Conservation (phyloP, 805 yeast species). For the Diddensiella transvaalensis region DNA sequence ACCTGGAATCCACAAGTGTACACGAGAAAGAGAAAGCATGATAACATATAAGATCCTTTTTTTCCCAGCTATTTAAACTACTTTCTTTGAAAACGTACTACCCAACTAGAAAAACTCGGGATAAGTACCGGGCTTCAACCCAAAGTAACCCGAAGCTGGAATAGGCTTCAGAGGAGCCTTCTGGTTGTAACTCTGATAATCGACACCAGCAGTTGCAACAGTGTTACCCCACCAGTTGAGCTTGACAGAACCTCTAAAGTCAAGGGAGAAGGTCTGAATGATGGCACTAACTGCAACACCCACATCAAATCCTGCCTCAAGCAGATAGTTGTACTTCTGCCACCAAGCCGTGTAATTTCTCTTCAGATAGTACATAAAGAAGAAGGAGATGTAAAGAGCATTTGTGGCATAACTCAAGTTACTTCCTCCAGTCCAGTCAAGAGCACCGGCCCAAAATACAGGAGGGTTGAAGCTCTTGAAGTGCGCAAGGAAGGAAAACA, state of each 20-base stretch:
- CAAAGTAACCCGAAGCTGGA: slow-evolving; percentile 11
- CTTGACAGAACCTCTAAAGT: slow-evolving; percentile 37
- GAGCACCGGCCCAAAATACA: slow-evolving; percentile 43
- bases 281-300: slow-evolving; percentile 50
- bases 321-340: slow-evolving; percentile 50
- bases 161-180: slow-evolving; percentile 6
- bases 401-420: slow-evolving; percentile 39
- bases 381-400: slow-evolving; percentile 40
- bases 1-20: too few species aligned
- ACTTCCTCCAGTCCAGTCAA: slow-evolving; percentile 17
- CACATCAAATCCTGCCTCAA: slow-evolving; percentile 46
- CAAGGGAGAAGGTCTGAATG: slow-evolving; percentile 42
- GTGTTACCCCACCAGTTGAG: slow-evolving; percentile 61
- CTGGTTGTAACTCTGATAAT: slow-evolving; percentile 6
- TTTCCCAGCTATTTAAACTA: too few species aligned
- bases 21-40: too few species aligned
- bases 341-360: slow-evolving; percentile 46
- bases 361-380: slow-evolving; percentile 45
- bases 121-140: slow-evolving; percentile 20
- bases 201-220: slow-evolving; percentile 12
- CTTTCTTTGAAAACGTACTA: too few species aligned
- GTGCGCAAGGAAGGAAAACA: slow-evolving; percentile 22
- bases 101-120: slow-evolving; percentile 10
- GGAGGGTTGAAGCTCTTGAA: slow-evolving; percentile 42
- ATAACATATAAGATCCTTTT: too few species aligned